Percentiles rank a stretch among this genome's conserved stretches.
Evolutionary conservation across 805 yeast species (phyloP).

Genomic region (Ogataea zsoltii): DNA sequence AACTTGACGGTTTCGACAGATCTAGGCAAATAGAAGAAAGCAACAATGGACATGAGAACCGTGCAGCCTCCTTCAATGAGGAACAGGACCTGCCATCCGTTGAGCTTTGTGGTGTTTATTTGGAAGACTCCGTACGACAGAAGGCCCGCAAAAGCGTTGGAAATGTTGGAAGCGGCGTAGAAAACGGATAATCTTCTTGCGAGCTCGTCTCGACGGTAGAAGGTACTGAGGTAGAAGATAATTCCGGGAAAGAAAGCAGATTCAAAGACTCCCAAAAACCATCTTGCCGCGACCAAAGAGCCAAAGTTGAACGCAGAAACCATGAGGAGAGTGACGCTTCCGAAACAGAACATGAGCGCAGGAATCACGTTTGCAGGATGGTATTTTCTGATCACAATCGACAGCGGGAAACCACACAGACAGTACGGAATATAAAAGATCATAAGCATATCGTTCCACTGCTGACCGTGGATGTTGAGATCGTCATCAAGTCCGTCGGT

Average conservation of each 20-base stretch:
- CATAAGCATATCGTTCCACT: constrained; percentile 47
- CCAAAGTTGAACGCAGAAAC: constrained; percentile 43
- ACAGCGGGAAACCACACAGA: constrained; percentile 44
- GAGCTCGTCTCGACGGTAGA: constrained; percentile 39
- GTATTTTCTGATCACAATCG: constrained; percentile 40
- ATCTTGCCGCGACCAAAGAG: constrained; percentile 34
- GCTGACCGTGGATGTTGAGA: constrained; percentile 40
- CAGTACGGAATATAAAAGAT: constrained; percentile 49
- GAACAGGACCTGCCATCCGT: constrained; percentile 51
- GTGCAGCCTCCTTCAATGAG: constrained; percentile 47
- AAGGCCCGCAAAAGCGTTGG: constrained; percentile 41
- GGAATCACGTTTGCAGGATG: constrained; percentile 48
- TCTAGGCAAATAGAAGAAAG: constrained; percentile 39
- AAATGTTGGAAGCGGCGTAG: constrained; percentile 34
- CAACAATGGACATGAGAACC: constrained; percentile 35
- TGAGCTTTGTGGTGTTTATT: constrained; percentile 36
- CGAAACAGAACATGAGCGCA: constrained; percentile 44
- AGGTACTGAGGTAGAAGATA: constrained; percentile 37
- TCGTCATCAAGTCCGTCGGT: constrained; percentile 46
- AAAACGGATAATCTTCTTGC: constrained; percentile 38
- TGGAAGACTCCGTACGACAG: constrained; percentile 39
- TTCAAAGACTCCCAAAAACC: constrained; percentile 39
- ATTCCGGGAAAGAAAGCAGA: constrained; percentile 41
- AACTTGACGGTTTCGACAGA: constrained; percentile 37
- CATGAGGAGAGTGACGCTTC: constrained; percentile 40